Evolutionary conservation across 1,284 basidiomycete genomes (phyloP), one percentile per base, ranked within the genome.

Genomic region (Pascua sp.): DNA sequence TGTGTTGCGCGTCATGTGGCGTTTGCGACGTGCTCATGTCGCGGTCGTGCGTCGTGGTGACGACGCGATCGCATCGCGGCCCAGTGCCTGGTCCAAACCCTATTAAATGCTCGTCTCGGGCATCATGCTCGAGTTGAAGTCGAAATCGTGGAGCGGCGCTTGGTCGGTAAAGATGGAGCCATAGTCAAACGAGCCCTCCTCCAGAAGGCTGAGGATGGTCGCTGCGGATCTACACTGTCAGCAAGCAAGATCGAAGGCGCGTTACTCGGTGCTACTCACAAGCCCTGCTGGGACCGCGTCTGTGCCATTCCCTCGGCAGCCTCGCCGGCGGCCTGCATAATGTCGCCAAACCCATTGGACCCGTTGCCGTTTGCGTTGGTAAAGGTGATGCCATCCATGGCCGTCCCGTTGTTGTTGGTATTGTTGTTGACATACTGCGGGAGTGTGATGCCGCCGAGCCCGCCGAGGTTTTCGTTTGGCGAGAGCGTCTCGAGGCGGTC

Each of bases 131-230:
- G 46, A 17, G 36, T 24, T 45, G 49, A 62, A 62, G 44, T 59
- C 52, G 41, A 62, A 63, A 44, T 66, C 62, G 12, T 43, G 51
- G 37, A 66, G 48, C 18, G 64, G 64, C 11, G 74, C 74, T 54
- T 76, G 74, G 59, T 76, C 74, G 17, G 72, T 74, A 55, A 76
- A 76, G 49, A 76, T 72, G 18, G 68, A 69, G 16, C 71, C 68
- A 58, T 76, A 76, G 59, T 76, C 74, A 48, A 78, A 78, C 11
- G 70, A 71, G 13, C 76, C 76, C 56, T 77, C 71, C 55, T 77
- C 73, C 55, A 78, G 62, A 18, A 78, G 53, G 49, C 69, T 70
- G 32, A 78, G 56, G 46, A 78, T 78, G 0, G 75, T 73, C 8
- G 75, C 75, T 3, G 76, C 76, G 18, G 76, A 78, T 52, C 60